Conservation (phyloP, 148 eudicot species). For the Camellia japonica region DNA sequence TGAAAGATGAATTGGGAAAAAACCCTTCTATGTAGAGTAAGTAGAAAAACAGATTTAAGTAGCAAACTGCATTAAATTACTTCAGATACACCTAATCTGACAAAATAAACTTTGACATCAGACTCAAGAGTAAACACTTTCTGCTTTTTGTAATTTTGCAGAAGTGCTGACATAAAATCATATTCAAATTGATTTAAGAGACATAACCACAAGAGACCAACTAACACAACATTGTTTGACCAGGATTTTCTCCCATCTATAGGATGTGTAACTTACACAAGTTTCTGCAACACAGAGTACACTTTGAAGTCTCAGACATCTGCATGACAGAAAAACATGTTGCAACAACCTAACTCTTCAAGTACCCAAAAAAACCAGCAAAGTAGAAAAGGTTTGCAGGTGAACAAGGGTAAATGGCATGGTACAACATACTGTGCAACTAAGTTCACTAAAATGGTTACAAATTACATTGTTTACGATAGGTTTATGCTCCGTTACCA, state of each 20-base stretch:
- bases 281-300: constrained; percentile 63
- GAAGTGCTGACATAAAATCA: background rate
- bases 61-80: background rate
- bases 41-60: background rate
- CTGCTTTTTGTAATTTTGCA: background rate
- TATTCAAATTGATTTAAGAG: background rate
- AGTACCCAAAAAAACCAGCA: background rate
- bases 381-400: constrained; percentile 7
- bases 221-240: background rate
- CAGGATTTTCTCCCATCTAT: background rate
- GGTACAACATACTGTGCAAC: background rate
- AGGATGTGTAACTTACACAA: constrained; percentile 55
- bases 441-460: background rate
- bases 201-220: constrained; percentile 3
- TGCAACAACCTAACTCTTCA: background rate
- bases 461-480: background rate
- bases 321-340: constrained; percentile 36
- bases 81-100: background rate
- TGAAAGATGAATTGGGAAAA: background rate
- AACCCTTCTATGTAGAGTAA: background rate
- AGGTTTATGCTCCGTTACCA: background rate
- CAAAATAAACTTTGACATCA: background rate
- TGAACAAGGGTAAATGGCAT: background rate
- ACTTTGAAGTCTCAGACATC: constrained; percentile 76
- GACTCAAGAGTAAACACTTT: background rate